Percentiles rank a stretch among this genome's conserved stretches.
phyloP scores from a whole-genome alignment of 2,329 filamentous ascomycete genomes.

The Didymella pinodella region DNA sequence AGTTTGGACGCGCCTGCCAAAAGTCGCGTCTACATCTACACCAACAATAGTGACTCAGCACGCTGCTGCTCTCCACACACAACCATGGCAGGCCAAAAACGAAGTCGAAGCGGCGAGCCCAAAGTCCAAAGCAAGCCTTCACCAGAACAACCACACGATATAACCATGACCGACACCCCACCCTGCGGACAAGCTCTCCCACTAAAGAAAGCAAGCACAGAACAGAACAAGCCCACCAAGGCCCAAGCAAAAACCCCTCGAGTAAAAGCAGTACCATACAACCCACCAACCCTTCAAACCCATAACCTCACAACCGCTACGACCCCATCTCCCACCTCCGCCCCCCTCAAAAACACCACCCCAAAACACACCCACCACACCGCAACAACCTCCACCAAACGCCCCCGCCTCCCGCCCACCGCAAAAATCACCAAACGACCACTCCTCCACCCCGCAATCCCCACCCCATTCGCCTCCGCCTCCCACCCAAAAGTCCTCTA shows the following conservation, averaged over 20 bases:
- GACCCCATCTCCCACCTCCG: too few species aligned
- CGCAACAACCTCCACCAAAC: constrained; percentile 4
- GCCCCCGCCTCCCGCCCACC: constrained; percentile 49
- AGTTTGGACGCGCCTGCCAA: constrained; percentile 22
- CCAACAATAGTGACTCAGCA: background rate
- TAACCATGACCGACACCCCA: constrained; percentile 1
- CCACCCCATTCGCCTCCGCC: constrained; percentile 60
- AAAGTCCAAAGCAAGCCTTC: constrained; percentile 19
- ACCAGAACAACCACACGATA: background rate
- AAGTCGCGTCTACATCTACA: constrained; percentile 2
- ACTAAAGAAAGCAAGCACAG: constrained; percentile 24
- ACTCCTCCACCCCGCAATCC: constrained; percentile 63
- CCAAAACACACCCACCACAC: background rate
- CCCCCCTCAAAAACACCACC: background rate
- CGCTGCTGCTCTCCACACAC: background rate
- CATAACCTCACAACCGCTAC: too few species aligned
- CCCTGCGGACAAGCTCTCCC: constrained; percentile 23
- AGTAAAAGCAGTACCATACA: constrained; percentile 6
- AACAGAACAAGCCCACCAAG: background rate
- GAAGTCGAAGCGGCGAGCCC: constrained; percentile 34
- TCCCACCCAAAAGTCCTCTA: constrained; percentile 68
- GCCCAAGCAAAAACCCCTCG: constrained; percentile 4
- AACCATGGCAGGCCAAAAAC: constrained; percentile 37
- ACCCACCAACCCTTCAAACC: background rate
- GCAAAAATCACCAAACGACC: constrained; percentile 62